These are phyloP conservation scores for Phaffia australis DNA, from an alignment of 768 basidiomycete species.

Conservation along the genomic window DNA sequence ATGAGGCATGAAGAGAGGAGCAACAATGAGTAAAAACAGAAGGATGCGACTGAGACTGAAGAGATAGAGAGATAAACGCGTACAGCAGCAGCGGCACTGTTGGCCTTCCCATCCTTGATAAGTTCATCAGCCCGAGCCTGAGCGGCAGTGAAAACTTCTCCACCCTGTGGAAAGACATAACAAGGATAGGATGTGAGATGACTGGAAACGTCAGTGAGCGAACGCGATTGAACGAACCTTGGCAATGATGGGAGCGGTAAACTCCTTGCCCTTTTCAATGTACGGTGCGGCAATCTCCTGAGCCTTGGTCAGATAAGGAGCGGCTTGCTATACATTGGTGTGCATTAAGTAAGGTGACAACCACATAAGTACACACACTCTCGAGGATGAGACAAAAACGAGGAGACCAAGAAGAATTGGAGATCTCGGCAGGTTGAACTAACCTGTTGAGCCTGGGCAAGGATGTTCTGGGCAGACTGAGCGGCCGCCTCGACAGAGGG, in stretches of 20 bases:
- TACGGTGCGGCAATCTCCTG: constrained; percentile 1
- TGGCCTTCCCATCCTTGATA: not conserved
- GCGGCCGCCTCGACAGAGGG: too few species aligned
- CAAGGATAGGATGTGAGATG: not conserved
- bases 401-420: too few species aligned
- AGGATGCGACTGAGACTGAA: not conserved
- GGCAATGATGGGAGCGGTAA: constrained; percentile 6
- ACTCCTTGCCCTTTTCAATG: not conserved
- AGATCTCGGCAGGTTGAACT: not conserved
- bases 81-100: too few species aligned
- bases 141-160: constrained; percentile 1
- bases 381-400: too few species aligned
- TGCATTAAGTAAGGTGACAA: too few species aligned
- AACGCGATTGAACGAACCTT: constrained; percentile 3
- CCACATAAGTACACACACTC: too few species aligned
- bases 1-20: not conserved
- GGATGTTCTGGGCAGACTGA: too few species aligned
- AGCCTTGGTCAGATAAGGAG: not conserved
- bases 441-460: not conserved
- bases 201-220: not conserved
- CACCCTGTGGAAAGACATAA: not conserved
- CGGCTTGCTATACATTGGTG: too few species aligned
- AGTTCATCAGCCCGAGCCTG: not conserved
- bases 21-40: not conserved
- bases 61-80: not conserved